A percentile compares a stretch with the other conserved stretches of the same genome.
phyloP scores from a whole-genome alignment of 139 green algal genomes.

The Coelastrella sp. region DNA sequence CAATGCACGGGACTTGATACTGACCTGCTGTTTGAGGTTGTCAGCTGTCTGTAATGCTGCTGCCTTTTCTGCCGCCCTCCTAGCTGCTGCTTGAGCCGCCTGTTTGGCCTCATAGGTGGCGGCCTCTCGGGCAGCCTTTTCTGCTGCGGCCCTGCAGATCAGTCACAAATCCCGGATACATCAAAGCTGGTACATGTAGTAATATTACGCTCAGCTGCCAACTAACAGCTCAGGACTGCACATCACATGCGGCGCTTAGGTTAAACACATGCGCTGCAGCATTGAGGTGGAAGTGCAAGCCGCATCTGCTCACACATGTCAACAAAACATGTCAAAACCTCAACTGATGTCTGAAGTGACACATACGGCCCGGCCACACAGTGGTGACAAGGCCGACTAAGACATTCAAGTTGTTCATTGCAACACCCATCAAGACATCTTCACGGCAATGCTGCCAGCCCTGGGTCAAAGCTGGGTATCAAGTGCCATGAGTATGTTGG shows the following conservation, averaged over 20 bases:
- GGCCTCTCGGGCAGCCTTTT: not conserved
- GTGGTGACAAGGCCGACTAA: too few species aligned
- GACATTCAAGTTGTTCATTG: too few species aligned
- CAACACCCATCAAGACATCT: too few species aligned
- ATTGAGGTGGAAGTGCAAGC: too few species aligned
- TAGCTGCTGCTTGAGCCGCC: slow-evolving; percentile 5
- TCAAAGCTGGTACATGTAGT: not conserved
- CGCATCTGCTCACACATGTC: too few species aligned
- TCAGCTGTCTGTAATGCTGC: not conserved
- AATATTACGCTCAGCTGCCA: not conserved
- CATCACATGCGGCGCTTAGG: too few species aligned
- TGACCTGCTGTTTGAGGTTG: slow-evolving; percentile 24
- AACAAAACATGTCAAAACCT: too few species aligned
- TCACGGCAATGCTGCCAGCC: not conserved
- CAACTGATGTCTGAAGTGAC: too few species aligned
- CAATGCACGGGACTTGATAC: not conserved
- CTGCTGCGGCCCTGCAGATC: not conserved
- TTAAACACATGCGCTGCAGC: too few species aligned
- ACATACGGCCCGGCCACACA: too few species aligned
- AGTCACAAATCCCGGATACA: not conserved
- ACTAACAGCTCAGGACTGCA: not conserved
- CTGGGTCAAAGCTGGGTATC: not conserved
- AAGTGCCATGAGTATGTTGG: not conserved
- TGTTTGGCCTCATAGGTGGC: slow-evolving; percentile 10
- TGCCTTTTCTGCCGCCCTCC: not conserved